Evolutionary conservation across 345 rosid species (phyloP).

Genomic region (Eutrema yunnanense): DNA sequence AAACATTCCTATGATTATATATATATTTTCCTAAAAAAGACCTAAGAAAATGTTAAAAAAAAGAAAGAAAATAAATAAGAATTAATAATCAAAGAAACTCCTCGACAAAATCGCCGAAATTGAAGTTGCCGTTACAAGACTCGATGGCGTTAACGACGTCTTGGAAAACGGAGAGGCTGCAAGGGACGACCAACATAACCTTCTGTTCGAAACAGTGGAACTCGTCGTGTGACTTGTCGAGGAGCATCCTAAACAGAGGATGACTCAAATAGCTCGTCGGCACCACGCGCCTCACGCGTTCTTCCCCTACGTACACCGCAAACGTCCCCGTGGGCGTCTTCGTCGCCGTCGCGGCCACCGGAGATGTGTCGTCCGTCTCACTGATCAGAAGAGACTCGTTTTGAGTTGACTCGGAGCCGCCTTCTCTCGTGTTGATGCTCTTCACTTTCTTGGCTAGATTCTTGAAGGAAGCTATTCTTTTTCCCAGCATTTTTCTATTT

Average conservation of each 20-base stretch:
- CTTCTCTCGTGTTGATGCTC: conserved; percentile 27
- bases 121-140: conserved; percentile 63
- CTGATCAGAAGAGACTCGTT: conserved; percentile 42
- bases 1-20: conserved; percentile 8
- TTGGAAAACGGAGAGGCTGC: conserved; percentile 61
- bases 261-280: conserved; percentile 71
- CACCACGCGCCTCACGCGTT: conserved; percentile 56
- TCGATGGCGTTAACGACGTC: conserved; percentile 64
- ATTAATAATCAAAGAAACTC: conserved; percentile 45
- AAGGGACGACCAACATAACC: conserved; percentile 65
- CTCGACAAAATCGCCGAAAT: conserved; percentile 61
- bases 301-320: conserved; percentile 77
- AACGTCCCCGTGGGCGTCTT: conserved; percentile 67
- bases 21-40: background rate
- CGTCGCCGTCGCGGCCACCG: background rate
- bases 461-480: conserved; percentile 68
- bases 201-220: conserved; percentile 49
- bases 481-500: conserved; percentile 45
- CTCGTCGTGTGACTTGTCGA: conserved; percentile 73
- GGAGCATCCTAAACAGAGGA: conserved; percentile 75
- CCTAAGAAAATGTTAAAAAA: background rate
- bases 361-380: conserved; percentile 24
- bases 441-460: conserved; percentile 74
- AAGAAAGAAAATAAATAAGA: background rate
- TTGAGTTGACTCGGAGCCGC: conserved; percentile 29